Evolutionary conservation across 768 basidiomycete species (phyloP), one percentile per base, ranked within the genome.

Genomic region (Plicaturopsis crispa): DNA sequence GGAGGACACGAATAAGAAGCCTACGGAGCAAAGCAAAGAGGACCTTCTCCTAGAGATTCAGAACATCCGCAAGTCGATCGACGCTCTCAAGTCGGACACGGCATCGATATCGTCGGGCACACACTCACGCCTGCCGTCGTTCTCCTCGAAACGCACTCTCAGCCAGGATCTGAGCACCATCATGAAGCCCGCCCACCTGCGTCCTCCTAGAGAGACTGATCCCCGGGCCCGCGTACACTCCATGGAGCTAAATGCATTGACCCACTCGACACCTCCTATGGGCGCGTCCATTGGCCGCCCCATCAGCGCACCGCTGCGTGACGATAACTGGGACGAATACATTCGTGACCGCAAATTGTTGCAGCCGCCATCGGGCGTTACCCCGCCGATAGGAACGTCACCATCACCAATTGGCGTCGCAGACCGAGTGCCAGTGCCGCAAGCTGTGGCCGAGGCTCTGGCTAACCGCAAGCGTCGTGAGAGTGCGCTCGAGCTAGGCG

Each of bases 291-390:
- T 84, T 38, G 69, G 70, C 39, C 70, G 84, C 26, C 83, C 86
- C 12, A 80, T 76, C 0, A 86, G 83, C 48, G 80, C 69, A 4
- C 84, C 84, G n/a, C 59, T 84, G 28, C 73, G 72, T 35, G 78
- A 84, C 31, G 69, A 75, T n/a, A 80, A 85, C 46, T 96, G 91
- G 91, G 84, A 93, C 45, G 61, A 72, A 31, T 94, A 96, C 56
- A 72, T 91, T 35, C 78, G 78, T 32, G 87, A 93, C 35, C 75
- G 91, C 39, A 88, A 84, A 53, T 67, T 96, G 12, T 60, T 92
- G 43, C 84, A 87, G 50, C 88, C 89, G 31, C 87, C 88, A 7
- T 72, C 80, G 14, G 86, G 88, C 5, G 72, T 87, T 31, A 75
- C 86, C 12, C 69, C 78, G n/a, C 86, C 88, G 1, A 89, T 91